Evolutionary conservation across 352 stramenopile genomes (phyloP), one percentile per base, ranked within the genome.

Genomic region (Phytophthora megakarya): DNA sequence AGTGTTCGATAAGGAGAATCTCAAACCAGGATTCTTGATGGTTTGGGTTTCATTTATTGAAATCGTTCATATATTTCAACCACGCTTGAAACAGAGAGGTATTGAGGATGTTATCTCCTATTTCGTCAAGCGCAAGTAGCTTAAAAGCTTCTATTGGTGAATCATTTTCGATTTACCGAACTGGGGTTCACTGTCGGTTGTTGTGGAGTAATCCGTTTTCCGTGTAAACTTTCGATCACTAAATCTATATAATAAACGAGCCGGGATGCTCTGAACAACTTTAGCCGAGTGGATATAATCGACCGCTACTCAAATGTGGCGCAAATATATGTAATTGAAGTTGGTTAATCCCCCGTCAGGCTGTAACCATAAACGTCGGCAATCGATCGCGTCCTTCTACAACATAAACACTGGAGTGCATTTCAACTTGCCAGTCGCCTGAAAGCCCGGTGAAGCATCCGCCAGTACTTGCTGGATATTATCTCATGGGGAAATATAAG

Each of bases 341-440:
- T n/a, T n/a, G n/a, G 59, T 97, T 12, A 89, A 92, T 28, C 87
- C 89, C 58, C 64, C n/a, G 9, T 62, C 58, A 5, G 61, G 57
- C 39, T 59, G 42, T 9, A 47, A 47, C 8, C 92, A 81, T 38
- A 84, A 84, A 59, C 75, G 75, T 2, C 75, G 75, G 32, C 75
- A 81, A 47, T 84, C 75, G 22, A 90, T 98, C 57, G 89, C 91
- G 33, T 98, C 95, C 70, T 98, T 98, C 79, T 76, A 93, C 55
- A 95, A 96, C 65, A 84, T 95, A 46, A 97, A 97, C 78, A 78
- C 78, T 18, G 42, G 61, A 81, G 64, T 80, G 82, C 45, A 85
- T 97, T 32, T 49, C 70, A 35, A 89, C 67, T 10, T 92, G 82
- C 65, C 63, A 89, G 48, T 81, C 75, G 1, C 28, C 63, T 37